Percentiles rank a stretch among this genome's conserved stretches.
phyloP scores from a whole-genome alignment of 495 filamentous ascomycete species.

The Apodospora peruviana region DNA sequence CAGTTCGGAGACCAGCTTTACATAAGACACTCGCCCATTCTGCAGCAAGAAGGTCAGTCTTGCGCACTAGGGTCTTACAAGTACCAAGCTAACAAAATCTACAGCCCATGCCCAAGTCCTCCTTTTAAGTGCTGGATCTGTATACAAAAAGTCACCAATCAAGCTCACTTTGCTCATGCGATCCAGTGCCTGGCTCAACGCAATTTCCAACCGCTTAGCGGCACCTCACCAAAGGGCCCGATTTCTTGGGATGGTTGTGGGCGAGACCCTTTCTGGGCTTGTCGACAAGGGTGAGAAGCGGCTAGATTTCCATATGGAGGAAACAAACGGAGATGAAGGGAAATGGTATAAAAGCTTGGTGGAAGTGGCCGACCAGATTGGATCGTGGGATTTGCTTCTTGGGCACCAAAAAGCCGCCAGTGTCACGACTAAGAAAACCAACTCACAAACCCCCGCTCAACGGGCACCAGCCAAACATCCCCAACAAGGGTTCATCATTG shows the following conservation, averaged over 20 bases:
- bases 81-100: constrained; percentile 21
- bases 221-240: constrained; percentile 68
- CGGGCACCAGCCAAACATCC: constrained; percentile 18
- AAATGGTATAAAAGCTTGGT: constrained; percentile 70
- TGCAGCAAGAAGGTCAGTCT: constrained; percentile 76
- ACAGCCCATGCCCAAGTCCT: constrained; percentile 72
- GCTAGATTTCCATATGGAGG: constrained; percentile 81
- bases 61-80: neutral
- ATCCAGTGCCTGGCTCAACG: constrained; percentile 65
- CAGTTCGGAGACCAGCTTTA: constrained; percentile 82
- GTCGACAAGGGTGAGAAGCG: constrained; percentile 67
- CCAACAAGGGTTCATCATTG: constrained; percentile 50
- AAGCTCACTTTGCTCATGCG: constrained; percentile 59
- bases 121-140: constrained; percentile 70
- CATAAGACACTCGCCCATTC: constrained; percentile 73
- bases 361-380: constrained; percentile 56
- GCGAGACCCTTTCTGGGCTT: constrained; percentile 71
- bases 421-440: neutral
- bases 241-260: constrained; percentile 86
- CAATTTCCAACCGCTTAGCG: constrained; percentile 81
- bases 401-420: constrained; percentile 1
- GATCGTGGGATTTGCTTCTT: constrained; percentile 48
- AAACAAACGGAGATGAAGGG: constrained; percentile 65
- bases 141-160: constrained; percentile 55
- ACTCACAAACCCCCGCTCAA: constrained; percentile 10